Conservation (phyloP, 768 basidiomycete genomes). For the Naematelia aurantialba region DNA sequence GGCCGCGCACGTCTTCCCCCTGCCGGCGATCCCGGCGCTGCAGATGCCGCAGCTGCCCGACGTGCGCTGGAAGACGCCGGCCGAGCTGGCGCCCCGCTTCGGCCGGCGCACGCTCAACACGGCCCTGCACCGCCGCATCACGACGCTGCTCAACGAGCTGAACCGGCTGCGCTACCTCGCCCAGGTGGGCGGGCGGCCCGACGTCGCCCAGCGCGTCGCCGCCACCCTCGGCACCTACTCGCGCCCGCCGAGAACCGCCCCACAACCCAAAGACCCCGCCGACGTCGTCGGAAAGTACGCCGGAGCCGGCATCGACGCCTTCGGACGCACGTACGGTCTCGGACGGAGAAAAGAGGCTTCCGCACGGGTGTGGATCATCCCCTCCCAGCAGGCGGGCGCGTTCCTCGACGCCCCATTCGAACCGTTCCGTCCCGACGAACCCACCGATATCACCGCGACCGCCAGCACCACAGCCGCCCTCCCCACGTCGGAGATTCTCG, state of each 20-base stretch:
- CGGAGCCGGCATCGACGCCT: slow-evolving; percentile 62
- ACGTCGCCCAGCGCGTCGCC: slow-evolving; percentile 23
- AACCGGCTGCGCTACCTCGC: slow-evolving; percentile 37
- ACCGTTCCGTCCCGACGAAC: background rate
- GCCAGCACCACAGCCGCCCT: slow-evolving; percentile 10
- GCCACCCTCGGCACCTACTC: slow-evolving; percentile 28
- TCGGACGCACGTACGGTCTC: slow-evolving; percentile 78
- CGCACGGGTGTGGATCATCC: slow-evolving; percentile 89
- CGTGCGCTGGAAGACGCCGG: slow-evolving; percentile 66
- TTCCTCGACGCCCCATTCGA: slow-evolving; percentile 7
- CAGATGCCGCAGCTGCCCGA: slow-evolving; percentile 60
- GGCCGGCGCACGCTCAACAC: slow-evolving; percentile 62
- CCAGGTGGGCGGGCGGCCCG: slow-evolving; percentile 26
- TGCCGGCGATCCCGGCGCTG: slow-evolving; percentile 66
- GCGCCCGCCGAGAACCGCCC: too few species aligned
- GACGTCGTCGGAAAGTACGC: background rate
- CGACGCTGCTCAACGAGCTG: slow-evolving; percentile 41
- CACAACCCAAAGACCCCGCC: slow-evolving; percentile 1
- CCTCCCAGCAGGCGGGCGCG: slow-evolving; percentile 13
- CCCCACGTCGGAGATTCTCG: slow-evolving; percentile 63
- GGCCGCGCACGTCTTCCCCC: slow-evolving; percentile 67
- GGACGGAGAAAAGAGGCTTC: slow-evolving; percentile 85
- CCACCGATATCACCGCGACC: slow-evolving; percentile 4
- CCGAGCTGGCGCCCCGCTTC: slow-evolving; percentile 61
- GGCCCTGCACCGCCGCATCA: slow-evolving; percentile 66